Evolutionary conservation across 805 yeast genomes (phyloP), one percentile per base, ranked within the genome.

Genomic region (Schwanniomyces yamadae): DNA sequence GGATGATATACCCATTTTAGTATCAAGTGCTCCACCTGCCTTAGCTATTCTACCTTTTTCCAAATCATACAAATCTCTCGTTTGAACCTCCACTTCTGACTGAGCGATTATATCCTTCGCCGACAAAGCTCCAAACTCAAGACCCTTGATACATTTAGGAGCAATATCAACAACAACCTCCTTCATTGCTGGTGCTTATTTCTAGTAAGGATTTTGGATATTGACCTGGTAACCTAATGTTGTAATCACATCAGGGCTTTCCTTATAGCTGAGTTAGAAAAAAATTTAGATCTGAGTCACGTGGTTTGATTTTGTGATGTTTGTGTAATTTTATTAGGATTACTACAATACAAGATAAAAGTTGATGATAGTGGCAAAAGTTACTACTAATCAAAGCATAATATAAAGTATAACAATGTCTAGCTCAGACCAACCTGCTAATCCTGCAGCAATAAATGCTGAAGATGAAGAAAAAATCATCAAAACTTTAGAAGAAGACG

Each of bases 1-100:
- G 35, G 93, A 80, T 5, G 96, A 86, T 3, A 87, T 87, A 57
- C 99, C 99, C 99, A 95, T 89, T 35, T 77, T 73, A 15, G 88
- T 75, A 60, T 93, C 99, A 26, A 93, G 69, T 2, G 99, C 97
- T 44, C 99, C 99, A 45, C 78, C 74, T 12, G 60, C 68, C 44
- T 82, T 87, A 5, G 96, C 89, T n/a, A 75, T 69, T 48, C 98
- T 73, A 5, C 96, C 95, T 49, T 83, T 79, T 48, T 89, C 96
- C 41, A 93, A 69, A 61, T 93, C 96, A 58, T 87, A 93, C 38
- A 93, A 72, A 58, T 91, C 96, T 49, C 97, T 76, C 12, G 96
- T 87, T 26, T 84, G 77, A 41, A 93, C 86, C 57, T 93, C 98
- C 17, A 90, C 96, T 55, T 90, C 96, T 3, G 95, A 84, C 65